Conservation (phyloP, 2,329 filamentous ascomycete genomes). For the Myrmaecium sp. region DNA sequence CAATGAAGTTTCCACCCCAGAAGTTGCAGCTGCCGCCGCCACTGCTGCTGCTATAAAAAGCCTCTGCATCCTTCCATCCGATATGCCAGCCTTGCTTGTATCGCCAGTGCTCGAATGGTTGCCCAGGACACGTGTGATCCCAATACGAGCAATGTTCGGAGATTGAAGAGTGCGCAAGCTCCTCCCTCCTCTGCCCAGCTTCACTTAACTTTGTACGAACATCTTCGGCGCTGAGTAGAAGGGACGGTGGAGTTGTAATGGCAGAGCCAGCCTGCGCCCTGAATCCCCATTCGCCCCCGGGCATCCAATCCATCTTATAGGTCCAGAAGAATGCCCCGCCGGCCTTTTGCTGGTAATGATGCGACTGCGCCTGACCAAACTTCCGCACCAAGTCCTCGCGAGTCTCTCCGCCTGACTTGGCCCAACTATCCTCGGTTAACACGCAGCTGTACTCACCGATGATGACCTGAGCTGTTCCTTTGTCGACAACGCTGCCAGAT, state of each 20-base stretch:
- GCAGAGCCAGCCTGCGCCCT: too few relatives aligned
- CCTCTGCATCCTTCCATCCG: slow-evolving; percentile 37
- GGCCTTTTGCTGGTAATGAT: slow-evolving; percentile 30
- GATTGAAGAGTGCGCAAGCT: slow-evolving; percentile 18
- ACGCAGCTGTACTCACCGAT: slow-evolving; percentile 44
- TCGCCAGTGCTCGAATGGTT: slow-evolving; percentile 34
- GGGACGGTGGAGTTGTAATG: slow-evolving; percentile 23
- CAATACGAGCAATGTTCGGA: slow-evolving; percentile 33
- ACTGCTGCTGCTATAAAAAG: slow-evolving; percentile 28
- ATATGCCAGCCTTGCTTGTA: slow-evolving; percentile 39
- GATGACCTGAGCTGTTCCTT: slow-evolving; percentile 33
- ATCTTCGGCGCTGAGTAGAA: slow-evolving; percentile 21
- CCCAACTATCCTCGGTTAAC: slow-evolving; percentile 33
- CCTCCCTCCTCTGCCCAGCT: slow-evolving; percentile 24
- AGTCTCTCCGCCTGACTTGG: slow-evolving; percentile 15
- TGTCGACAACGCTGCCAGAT: slow-evolving; percentile 30
- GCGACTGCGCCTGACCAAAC: slow-evolving; percentile 33
- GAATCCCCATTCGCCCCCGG: slow-evolving; percentile 46
- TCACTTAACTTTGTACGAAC: slow-evolving; percentile 19
- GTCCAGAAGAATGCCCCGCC: slow-evolving; percentile 44
- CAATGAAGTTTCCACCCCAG: slow-evolving; percentile 34
- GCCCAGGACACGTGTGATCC: slow-evolving; percentile 26
- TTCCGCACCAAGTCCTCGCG: slow-evolving; percentile 24
- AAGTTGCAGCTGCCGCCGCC: slow-evolving; percentile 11
- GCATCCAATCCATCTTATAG: slow-evolving; percentile 44